A percentile compares a stretch with the other conserved stretches of the same genome.
These are phyloP conservation scores for Thymus quinquecostatus DNA, from an alignment of 257 asterid species.

Conservation along the genomic window DNA sequence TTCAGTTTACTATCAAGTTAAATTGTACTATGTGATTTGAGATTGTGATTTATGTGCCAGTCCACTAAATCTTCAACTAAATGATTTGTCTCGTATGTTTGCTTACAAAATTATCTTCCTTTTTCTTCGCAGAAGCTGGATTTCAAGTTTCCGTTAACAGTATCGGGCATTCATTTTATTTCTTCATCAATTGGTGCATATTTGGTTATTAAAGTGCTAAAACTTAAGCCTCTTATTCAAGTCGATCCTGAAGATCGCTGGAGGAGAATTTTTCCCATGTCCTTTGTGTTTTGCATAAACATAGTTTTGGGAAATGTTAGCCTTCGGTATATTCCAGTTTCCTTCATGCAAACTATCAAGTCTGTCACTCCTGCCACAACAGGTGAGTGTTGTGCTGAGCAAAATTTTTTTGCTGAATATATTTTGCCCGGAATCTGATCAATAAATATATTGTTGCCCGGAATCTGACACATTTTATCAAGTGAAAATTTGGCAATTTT, in stretches of 20 bases:
- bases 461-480: background rate
- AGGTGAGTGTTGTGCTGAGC: conserved; percentile 52
- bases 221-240: conserved; percentile 69
- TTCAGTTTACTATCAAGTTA: background rate
- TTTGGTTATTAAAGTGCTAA: conserved; percentile 66
- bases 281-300: conserved; percentile 76
- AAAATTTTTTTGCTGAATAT: conserved; percentile 5
- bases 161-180: conserved; percentile 70
- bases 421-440: conserved; percentile 5
- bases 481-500: background rate
- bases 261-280: conserved; percentile 85
- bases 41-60: background rate
- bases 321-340: conserved; percentile 77
- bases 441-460: background rate
- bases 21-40: background rate
- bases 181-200: conserved; percentile 68
- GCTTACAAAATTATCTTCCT: conserved; percentile 10
- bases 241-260: conserved; percentile 76
- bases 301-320: conserved; percentile 81
- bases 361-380: conserved; percentile 89
- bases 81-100: conserved; percentile 18
- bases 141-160: conserved; percentile 68
- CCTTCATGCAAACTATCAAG: conserved; percentile 88
- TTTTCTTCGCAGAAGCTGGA: conserved; percentile 54
- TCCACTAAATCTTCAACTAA: background rate